Evolutionary conservation across 1,139 yeast genomes (phyloP).

Genomic region (Taphrina deformans): DNA sequence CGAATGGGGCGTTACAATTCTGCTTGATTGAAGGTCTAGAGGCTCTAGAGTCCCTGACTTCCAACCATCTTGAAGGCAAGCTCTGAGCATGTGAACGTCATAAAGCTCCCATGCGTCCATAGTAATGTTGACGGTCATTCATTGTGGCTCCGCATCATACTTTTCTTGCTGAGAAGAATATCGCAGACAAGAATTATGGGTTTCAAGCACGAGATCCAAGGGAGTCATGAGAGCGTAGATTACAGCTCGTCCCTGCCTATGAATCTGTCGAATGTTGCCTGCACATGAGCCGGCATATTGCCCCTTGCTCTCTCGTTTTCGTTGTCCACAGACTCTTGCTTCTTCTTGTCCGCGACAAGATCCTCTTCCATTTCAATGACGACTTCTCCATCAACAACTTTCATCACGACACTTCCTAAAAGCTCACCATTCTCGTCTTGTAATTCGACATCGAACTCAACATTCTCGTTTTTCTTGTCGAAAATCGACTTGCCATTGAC

Average conservation of each 20-base stretch:
- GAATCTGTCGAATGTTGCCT: constrained; percentile 12
- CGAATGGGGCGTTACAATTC: too few relatives aligned
- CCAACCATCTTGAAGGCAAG: too few relatives aligned
- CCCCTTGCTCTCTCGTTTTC: neutral
- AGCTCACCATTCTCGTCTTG: constrained; percentile 16
- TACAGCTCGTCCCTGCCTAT: constrained; percentile 12
- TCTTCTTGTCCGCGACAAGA: neutral
- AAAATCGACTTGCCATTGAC: constrained; percentile 8
- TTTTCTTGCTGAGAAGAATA: too few relatives aligned
- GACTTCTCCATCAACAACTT: constrained; percentile 14
- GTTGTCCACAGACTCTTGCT: neutral
- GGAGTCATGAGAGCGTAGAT: too few relatives aligned
- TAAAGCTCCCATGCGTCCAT: too few relatives aligned
- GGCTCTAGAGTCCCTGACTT: too few relatives aligned
- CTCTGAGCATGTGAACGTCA: too few relatives aligned
- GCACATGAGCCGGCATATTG: constrained; percentile 11
- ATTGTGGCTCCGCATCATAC: too few relatives aligned
- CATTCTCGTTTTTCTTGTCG: neutral
- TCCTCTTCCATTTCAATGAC: constrained; percentile 7
- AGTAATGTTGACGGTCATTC: too few relatives aligned
- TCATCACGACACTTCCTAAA: constrained; percentile 17
- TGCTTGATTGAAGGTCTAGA: too few relatives aligned
- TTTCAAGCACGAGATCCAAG: too few relatives aligned
- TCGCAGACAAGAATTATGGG: too few relatives aligned
- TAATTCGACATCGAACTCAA: constrained; percentile 15